A percentile compares a stretch with the other conserved stretches of the same genome.
phyloP scores from a whole-genome alignment of 148 eudicot species.

The Rhododendron molle region DNA sequence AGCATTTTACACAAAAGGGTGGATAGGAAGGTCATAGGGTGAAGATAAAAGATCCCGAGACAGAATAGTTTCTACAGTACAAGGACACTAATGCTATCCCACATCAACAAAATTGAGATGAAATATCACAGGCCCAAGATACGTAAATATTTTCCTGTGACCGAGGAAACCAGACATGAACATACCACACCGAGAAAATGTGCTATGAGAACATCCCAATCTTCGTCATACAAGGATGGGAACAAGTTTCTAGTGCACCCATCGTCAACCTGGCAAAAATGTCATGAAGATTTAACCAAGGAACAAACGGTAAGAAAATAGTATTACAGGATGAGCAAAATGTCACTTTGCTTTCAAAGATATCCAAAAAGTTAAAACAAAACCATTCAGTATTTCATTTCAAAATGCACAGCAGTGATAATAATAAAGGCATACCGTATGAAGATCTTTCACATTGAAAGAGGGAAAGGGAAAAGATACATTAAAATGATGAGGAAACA shows the following conservation, averaged over 20 bases:
- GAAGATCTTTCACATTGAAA: conserved; percentile 92
- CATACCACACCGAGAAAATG: conserved; percentile 99
- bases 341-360: neutral
- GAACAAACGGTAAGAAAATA: neutral
- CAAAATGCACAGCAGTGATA: neutral
- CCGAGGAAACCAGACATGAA: conserved; percentile 2
- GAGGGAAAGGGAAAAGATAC: conserved; percentile 89
- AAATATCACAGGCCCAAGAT: conserved; percentile 4
- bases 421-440: conserved; percentile 55
- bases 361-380: neutral
- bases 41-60: neutral
- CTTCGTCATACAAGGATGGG: conserved; percentile 60
- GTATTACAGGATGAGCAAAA: neutral
- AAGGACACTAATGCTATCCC: neutral
- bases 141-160: neutral
- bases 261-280: conserved; percentile 66
- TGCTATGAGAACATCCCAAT: conserved; percentile 96
- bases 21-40: neutral
- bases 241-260: conserved; percentile 79
- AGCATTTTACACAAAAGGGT: neutral
- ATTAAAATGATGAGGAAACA: conserved; percentile 87
- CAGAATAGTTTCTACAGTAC: neutral
- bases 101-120: neutral
- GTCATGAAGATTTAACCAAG: neutral
- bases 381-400: neutral